Base-by-base conservation (phyloP, 179 eudicot species). In the Spergularia azorica region DNA sequence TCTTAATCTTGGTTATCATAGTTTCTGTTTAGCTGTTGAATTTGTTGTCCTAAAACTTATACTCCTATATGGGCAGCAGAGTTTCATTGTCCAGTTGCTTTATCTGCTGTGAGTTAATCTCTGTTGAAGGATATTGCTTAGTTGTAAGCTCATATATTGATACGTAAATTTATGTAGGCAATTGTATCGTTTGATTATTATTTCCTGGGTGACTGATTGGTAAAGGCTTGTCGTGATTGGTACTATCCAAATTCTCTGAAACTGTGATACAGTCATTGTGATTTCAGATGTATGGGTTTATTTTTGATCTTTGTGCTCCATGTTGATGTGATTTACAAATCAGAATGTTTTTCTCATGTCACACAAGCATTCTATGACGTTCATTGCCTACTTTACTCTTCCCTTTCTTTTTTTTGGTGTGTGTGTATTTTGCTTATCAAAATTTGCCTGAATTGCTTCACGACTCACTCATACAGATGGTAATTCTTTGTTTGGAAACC, bases 11-110 rank as follows among this genome's bases (percentile, higher is more conserved):
- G 15, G 43, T 13, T n/a, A 32, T 63, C 3, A 63, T 63, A 63
- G 46, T 36, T 32, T 63, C 67, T 63, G 67, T 63, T 14, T 63
- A 63, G 43, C 67, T 63, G 43, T 26, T 63, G 41, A 59, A 59
- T 59, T 59, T 18, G 63, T 59, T 59, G 63, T 18, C 63, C 12
- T 59, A 59, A 59, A 59, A 9, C 11, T 59, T 9, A 59, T 20
- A 26, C 32, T 26, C 32, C 32, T 26, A 26, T 6, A 59, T 59
- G 63, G 64, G 13, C 38, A 5, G 12, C 0, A 63, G 36, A 36
- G n/a, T 36, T 36, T 32, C 15, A 5, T 59, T 59, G 17, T 3
- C 17, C 36, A 2, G 11, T 18, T 8, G 20, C 63, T 18, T 60
- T 43, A 1, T 43, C 4, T 4, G 6, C 36, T 60, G 63, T 17